These are phyloP conservation scores for Rubroboletus pulcherrimus DNA, from an alignment of 768 basidiomycete species.

Conservation along the genomic window DNA sequence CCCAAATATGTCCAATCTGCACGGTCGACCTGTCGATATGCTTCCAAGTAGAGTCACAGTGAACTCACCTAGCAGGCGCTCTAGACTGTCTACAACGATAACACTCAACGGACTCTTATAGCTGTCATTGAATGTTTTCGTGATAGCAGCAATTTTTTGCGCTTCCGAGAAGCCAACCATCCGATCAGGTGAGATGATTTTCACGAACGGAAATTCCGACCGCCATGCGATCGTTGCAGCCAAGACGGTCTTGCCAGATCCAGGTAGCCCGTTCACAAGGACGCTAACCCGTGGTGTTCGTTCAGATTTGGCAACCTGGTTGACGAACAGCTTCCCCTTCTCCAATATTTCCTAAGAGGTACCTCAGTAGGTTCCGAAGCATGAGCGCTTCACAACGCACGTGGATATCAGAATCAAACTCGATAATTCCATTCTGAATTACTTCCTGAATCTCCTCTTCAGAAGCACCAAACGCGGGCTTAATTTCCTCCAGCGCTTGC, in stretches of 20 bases:
- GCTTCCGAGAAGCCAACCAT: slow-evolving; percentile 96
- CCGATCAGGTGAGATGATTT: slow-evolving; percentile 89
- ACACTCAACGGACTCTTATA: slow-evolving; percentile 98
- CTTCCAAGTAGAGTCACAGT: neutral
- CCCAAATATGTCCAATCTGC: slow-evolving; percentile 96
- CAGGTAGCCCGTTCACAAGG: slow-evolving; percentile 84
- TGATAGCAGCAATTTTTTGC: slow-evolving; percentile 88
- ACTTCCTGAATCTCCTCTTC: slow-evolving; percentile 94
- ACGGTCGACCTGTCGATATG: slow-evolving; percentile 4
- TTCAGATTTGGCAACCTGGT: slow-evolving; percentile 88
- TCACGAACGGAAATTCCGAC: slow-evolving; percentile 97
- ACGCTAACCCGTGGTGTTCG: slow-evolving; percentile 91
- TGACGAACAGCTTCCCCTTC: slow-evolving; percentile 84
- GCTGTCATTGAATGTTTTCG: slow-evolving; percentile 90
- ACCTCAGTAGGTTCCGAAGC: neutral
- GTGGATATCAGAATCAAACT: slow-evolving; percentile 71
- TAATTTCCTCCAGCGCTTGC: slow-evolving; percentile 89
- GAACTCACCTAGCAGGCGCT: slow-evolving; percentile 79
- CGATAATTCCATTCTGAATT: slow-evolving; percentile 95
- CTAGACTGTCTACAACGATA: slow-evolving; percentile 92
- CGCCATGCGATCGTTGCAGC: slow-evolving; percentile 91
- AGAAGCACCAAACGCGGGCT: slow-evolving; percentile 95
- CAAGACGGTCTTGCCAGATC: slow-evolving; percentile 91
- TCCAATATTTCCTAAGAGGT: slow-evolving; percentile 69
- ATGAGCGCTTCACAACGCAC: slow-evolving; percentile 37